A percentile compares a stretch with the other conserved stretches of the same genome.
Evolutionary conservation across 805 yeast genomes (phyloP).

Genomic region (Kodamaea fukazawae): DNA sequence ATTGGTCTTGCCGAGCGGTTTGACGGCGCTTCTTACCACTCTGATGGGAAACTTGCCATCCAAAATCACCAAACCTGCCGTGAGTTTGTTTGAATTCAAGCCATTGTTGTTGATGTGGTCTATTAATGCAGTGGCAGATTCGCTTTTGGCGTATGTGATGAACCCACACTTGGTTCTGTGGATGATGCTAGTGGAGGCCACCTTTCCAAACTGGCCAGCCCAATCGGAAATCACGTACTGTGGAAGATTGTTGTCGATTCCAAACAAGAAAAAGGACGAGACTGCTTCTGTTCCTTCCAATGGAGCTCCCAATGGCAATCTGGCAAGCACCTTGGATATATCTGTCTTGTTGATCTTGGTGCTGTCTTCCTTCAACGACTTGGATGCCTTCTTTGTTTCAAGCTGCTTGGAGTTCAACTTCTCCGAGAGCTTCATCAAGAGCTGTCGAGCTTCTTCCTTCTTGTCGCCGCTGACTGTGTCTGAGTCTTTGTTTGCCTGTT

Average conservation of each 20-base stretch:
- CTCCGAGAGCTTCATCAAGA: conserved; percentile 50
- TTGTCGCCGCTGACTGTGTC: conserved; percentile 11
- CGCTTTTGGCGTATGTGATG: conserved; percentile 49
- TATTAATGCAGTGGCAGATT: conserved; percentile 48
- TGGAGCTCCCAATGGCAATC: conserved; percentile 70
- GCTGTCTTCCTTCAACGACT: conserved; percentile 7
- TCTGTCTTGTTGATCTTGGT: conserved; percentile 38
- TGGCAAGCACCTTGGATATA: conserved; percentile 49
- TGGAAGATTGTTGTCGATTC: conserved; percentile 64
- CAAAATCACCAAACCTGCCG: conserved; percentile 34
- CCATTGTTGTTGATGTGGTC: conserved; percentile 21
- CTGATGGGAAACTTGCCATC: conserved; percentile 45
- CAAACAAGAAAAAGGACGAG: conserved; percentile 72
- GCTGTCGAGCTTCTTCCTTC: conserved; percentile 41
- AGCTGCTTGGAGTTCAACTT: conserved; percentile 18
- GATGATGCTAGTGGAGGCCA: conserved; percentile 49
- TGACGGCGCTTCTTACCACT: conserved; percentile 54
- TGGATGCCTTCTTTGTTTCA: conserved; percentile 6
- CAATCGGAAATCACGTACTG: conserved; percentile 56
- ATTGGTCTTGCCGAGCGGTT: conserved; percentile 38
- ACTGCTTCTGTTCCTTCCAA: conserved; percentile 40
- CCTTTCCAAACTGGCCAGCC: conserved; percentile 45
- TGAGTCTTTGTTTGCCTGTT: conserved; percentile 42
- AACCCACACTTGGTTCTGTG: conserved; percentile 66
- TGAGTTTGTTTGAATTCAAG: conserved; percentile 21